A percentile compares a stretch with the other conserved stretches of the same genome.
Evolutionary conservation across 768 basidiomycete species (phyloP).

Genomic region (Lactarius indigo): DNA sequence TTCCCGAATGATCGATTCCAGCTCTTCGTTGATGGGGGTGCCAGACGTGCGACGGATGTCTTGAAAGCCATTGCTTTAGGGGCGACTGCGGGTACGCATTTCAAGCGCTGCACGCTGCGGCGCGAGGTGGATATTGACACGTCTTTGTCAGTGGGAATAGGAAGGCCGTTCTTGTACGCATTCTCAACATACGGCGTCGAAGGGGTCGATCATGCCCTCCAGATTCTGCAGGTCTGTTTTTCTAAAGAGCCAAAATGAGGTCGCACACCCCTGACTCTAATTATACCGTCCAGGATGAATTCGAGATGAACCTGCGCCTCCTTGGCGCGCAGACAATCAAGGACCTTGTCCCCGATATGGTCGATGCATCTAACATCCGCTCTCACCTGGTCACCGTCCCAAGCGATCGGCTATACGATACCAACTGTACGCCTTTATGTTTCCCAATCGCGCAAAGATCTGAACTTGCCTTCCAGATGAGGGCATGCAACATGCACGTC

Average conservation of each 20-base stretch:
- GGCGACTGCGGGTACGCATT: slow-evolving; percentile 68
- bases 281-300: slow-evolving; percentile 67
- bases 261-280: slow-evolving; percentile 3
- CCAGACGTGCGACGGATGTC: slow-evolving; percentile 85
- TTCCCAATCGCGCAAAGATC: neutral
- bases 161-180: slow-evolving; percentile 84
- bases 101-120: slow-evolving; percentile 2
- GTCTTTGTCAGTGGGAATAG: slow-evolving; percentile 59
- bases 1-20: slow-evolving; percentile 82
- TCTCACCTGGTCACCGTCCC: slow-evolving; percentile 68
- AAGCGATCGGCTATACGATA: slow-evolving; percentile 67
- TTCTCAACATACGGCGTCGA: slow-evolving; percentile 87
- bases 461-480: slow-evolving; percentile 35
- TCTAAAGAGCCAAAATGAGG: neutral
- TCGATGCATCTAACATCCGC: slow-evolving; percentile 71
- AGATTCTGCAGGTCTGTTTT: slow-evolving; percentile 65
- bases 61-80: slow-evolving; percentile 86
- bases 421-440: slow-evolving; percentile 64
- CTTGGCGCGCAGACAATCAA: slow-evolving; percentile 78
- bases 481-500: slow-evolving; percentile 40
- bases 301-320: slow-evolving; percentile 96
- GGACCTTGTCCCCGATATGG: slow-evolving; percentile 86
- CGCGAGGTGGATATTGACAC: neutral
- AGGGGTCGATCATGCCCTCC: slow-evolving; percentile 78
- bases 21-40: slow-evolving; percentile 92